A percentile compares a stretch with the other conserved stretches of the same genome.
Evolutionary conservation across 2,329 filamentous ascomycete genomes (phyloP).

Genomic region (Diplocarpon mali): DNA sequence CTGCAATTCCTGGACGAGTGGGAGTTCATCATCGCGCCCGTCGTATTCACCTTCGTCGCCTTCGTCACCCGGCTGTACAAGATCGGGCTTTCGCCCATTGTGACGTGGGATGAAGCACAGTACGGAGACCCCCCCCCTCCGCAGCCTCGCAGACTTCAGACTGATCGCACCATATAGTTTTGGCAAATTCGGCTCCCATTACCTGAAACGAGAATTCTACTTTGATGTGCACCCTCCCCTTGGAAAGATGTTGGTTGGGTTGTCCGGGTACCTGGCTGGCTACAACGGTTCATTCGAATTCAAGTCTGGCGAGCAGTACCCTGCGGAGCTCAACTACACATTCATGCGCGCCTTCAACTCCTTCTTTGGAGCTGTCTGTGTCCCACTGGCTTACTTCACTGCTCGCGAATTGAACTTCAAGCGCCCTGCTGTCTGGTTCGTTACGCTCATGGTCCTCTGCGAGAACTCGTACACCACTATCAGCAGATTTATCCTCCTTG

Average conservation of each 20-base stretch:
- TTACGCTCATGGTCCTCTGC: conserved; percentile 93
- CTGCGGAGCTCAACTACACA: conserved; percentile 86
- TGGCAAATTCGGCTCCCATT: conserved; percentile 97
- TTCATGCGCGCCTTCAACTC: conserved; percentile 99
- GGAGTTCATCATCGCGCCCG: conserved; percentile 49
- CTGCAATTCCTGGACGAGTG: conserved; percentile 52
- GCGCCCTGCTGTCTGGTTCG: conserved; percentile 82
- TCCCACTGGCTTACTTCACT: conserved; percentile 91
- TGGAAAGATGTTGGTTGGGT: conserved; percentile 94
- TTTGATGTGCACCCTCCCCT: conserved; percentile 93
- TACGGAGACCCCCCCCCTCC: conserved; percentile 35
- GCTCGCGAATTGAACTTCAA: conserved; percentile 82
- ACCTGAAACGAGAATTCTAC: conserved; percentile 98
- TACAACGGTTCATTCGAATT: conserved; percentile 99
- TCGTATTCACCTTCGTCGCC: conserved; percentile 50
- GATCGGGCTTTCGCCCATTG: conserved; percentile 61
- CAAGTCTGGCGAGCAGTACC: conserved; percentile 95
- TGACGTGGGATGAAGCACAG: conserved; percentile 70
- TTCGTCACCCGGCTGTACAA: conserved; percentile 59
- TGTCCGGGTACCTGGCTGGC: conserved; percentile 90
- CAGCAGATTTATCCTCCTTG: conserved; percentile 92
- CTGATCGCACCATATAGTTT: conserved; percentile 42
- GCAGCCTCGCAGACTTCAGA: conserved; percentile 7
- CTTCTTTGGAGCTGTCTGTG: conserved; percentile 82
- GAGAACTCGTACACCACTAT: conserved; percentile 99